phyloP scores from a whole-genome alignment of 805 yeast genomes.

The Hanseniaspora opuntiae region DNA sequence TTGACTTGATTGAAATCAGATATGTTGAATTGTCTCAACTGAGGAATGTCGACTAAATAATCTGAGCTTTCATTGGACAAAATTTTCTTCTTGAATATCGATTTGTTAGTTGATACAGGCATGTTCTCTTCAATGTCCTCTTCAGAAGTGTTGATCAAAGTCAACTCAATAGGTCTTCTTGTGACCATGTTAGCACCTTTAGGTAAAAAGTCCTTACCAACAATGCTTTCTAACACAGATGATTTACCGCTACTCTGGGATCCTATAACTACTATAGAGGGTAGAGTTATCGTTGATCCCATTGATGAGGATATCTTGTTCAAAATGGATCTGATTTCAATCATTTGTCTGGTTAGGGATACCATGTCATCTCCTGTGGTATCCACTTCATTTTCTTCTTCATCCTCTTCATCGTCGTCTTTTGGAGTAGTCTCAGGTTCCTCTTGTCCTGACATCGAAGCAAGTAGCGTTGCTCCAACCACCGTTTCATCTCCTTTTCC shows the following conservation, averaged over 20 bases:
- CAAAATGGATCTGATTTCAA: slow-evolving; percentile 75
- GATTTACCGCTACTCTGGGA: slow-evolving; percentile 97
- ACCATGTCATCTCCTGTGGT: slow-evolving; percentile 68
- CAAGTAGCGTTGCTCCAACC: slow-evolving; percentile 26
- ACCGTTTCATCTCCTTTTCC: slow-evolving; percentile 27
- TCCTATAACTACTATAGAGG: slow-evolving; percentile 92
- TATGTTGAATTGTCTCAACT: slow-evolving; percentile 63
- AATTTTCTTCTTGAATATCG: neutral
- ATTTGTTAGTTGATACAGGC: neutral
- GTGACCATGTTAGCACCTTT: slow-evolving; percentile 98
- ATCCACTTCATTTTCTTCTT: slow-evolving; percentile 41
- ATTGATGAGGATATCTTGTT: slow-evolving; percentile 42
- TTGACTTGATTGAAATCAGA: slow-evolving; percentile 85
- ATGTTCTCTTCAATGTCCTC: slow-evolving; percentile 8
- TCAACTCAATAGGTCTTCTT: slow-evolving; percentile 89
- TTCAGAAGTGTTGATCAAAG: slow-evolving; percentile 75
- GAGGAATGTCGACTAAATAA: slow-evolving; percentile 87
- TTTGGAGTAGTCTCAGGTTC: slow-evolving; percentile 16
- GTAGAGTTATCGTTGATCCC: slow-evolving; percentile 58
- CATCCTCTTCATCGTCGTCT: slow-evolving; percentile 35
- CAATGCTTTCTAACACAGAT: slow-evolving; percentile 87
- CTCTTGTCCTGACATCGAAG: slow-evolving; percentile 16
- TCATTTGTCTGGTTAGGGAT: slow-evolving; percentile 87
- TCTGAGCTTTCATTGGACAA: slow-evolving; percentile 27
- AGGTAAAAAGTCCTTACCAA: slow-evolving; percentile 95